A percentile compares a stretch with the other conserved stretches of the same genome.
These are phyloP conservation scores for Murraya paniculata DNA, from an alignment of 345 rosid genomes.

Conservation along the genomic window DNA sequence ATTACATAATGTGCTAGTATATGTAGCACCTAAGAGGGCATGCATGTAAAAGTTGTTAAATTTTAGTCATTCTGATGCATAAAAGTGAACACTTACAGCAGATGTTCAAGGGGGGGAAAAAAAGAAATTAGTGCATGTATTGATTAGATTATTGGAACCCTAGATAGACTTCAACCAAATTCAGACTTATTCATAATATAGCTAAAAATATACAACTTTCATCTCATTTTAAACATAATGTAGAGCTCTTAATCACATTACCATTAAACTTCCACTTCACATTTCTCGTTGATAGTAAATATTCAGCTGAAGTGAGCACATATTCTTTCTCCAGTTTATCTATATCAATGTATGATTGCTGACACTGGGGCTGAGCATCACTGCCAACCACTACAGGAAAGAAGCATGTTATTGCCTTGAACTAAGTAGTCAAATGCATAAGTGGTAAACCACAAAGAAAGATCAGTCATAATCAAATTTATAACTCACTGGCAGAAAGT, in stretches of 20 bases:
- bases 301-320: constrained; percentile 80
- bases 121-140: background rate
- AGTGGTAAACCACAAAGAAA: constrained; percentile 7
- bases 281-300: constrained; percentile 66
- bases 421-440: constrained; percentile 6
- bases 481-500: background rate
- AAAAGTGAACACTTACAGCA: background rate
- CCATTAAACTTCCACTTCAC: constrained; percentile 68
- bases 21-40: background rate
- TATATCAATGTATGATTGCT: constrained; percentile 50
- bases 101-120: background rate
- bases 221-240: background rate
- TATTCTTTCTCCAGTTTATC: constrained; percentile 75
- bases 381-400: constrained; percentile 37
- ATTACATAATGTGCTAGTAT: background rate
- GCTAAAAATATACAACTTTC: background rate
- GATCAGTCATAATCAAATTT: background rate
- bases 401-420: constrained; percentile 17
- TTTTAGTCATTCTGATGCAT: background rate
- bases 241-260: constrained; percentile 19
- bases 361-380: constrained; percentile 40
- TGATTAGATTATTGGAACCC: background rate
- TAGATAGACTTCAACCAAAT: background rate
- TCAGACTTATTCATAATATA: background rate
- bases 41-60: background rate